These are phyloP conservation scores for Meyerozyma carpophila DNA, from an alignment of 1,139 yeast species.

Conservation along the genomic window DNA sequence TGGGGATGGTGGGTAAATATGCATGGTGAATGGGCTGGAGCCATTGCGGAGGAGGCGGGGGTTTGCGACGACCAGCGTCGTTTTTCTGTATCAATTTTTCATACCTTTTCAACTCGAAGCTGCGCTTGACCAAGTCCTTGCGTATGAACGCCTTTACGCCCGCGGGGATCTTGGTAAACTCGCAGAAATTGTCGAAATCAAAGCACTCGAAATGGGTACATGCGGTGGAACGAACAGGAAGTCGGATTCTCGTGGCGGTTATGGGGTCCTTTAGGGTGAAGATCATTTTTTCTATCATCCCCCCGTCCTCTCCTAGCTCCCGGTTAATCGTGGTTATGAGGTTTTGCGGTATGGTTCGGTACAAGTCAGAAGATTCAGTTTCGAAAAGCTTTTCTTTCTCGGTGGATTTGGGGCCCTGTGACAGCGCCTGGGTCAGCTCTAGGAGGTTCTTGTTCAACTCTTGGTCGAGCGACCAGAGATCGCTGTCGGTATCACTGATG, in stretches of 20 bases:
- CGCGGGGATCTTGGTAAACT: constrained; percentile 30
- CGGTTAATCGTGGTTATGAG: background rate
- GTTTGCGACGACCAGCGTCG: constrained; percentile 8
- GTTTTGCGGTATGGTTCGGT: background rate
- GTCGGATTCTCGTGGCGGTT: constrained; percentile 30
- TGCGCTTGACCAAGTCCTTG: constrained; percentile 23
- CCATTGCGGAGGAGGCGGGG: background rate
- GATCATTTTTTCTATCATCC: constrained; percentile 8
- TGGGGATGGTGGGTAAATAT: constrained; percentile 13
- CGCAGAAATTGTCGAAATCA: constrained; percentile 40
- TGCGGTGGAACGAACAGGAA: constrained; percentile 35
- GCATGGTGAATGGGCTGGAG: constrained; percentile 4
- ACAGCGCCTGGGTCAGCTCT: background rate
- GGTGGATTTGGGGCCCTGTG: background rate
- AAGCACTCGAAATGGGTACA: constrained; percentile 45
- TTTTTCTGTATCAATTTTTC: constrained; percentile 9
- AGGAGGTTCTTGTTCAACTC: background rate
- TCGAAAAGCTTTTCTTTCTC: background rate
- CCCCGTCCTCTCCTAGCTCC: constrained; percentile 7
- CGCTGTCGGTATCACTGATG: background rate
- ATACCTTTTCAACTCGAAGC: constrained; percentile 17
- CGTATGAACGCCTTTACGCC: constrained; percentile 23
- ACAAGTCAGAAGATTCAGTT: background rate
- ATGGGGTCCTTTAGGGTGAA: constrained; percentile 14
- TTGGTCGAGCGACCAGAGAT: background rate